Base-by-base conservation (phyloP, 1,284 basidiomycete species). In the Papiliotrema terrestris region DNA sequence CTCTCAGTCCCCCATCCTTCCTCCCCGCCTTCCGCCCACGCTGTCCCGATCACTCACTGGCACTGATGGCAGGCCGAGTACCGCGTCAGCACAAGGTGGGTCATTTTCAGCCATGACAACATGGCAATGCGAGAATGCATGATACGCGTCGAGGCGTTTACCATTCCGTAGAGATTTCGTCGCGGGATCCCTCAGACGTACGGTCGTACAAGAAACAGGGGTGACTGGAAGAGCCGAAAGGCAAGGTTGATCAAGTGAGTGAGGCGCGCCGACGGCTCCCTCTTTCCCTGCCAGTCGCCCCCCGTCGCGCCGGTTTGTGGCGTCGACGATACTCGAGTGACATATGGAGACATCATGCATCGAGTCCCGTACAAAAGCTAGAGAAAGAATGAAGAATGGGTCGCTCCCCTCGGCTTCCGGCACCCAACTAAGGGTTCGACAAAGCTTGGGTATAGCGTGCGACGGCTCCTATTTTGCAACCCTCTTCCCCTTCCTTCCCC, bases 371-470 rank as follows among this genome's bases (percentile, higher is more conserved):
- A 45, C 43, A 8, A 45, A 15, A 45, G n/a, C 19, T 4, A 22
- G 23, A 22, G 23, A 17, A 45, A 3, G 8, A 8, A 45, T 20
- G 17, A 52, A 57, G 56, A 69, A 41, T 15, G 43, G 20, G 14
- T 26, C 19, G 75, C 75, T 77, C 75, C 75, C 75, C 75, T 77
- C 75, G 70, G 74, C 62, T 67, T 53, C 67, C 65, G 71, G 58
- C 59, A 66, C 70, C 68, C 67, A 71, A 55, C 62, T 37, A 74
- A 72, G 66, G 65, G 71, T 66, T 71, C 71, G 62, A 66, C 70
- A 66, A 48, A 65, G 72, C 75, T 73, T 77, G 75, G 75, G 75
- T 77, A 71, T 75, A 77, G 75, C 75, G 75, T 77, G 75, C 74
- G 75, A 76, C 61, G 57, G 72, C 74, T 75, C 70, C 69, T 66